Percentiles rank a stretch among this genome's conserved stretches.
phyloP scores from a whole-genome alignment of 305 asterid genomes.

The Withania somnifera region DNA sequence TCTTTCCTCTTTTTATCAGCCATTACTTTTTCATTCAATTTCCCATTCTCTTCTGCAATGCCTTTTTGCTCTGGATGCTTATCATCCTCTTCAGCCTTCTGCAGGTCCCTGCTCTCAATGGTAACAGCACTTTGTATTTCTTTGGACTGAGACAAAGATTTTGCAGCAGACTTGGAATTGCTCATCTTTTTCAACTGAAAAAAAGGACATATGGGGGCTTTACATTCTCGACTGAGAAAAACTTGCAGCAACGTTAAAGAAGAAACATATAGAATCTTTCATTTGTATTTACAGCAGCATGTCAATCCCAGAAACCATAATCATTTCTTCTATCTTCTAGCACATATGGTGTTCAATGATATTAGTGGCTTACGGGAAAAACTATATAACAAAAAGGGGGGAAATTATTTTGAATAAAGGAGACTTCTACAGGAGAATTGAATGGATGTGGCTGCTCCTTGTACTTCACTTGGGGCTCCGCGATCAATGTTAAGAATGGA shows the following conservation, averaged over 20 bases:
- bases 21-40: neutral
- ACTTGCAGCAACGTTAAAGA: neutral
- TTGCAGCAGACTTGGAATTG: slow-evolving; percentile 44
- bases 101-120: slow-evolving; percentile 14
- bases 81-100: slow-evolving; percentile 19
- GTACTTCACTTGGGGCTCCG: neutral
- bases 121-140: slow-evolving; percentile 37
- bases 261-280: neutral
- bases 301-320: neutral
- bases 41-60: slow-evolving; percentile 13
- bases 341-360: neutral
- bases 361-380: neutral
- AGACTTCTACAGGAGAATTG: neutral
- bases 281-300: neutral
- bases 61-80: slow-evolving; percentile 14
- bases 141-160: slow-evolving; percentile 25
- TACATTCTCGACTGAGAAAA: neutral
- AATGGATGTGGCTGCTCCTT: neutral
- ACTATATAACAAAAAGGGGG: neutral
- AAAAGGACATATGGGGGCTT: neutral
- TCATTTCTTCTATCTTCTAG: neutral
- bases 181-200: slow-evolving; percentile 81
- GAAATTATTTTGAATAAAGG: neutral
- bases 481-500: too few relatives aligned
- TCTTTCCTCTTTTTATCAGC: slow-evolving; percentile 9